Conservation (phyloP, 768 basidiomycete genomes). For the Tremella mesenterica region DNA sequence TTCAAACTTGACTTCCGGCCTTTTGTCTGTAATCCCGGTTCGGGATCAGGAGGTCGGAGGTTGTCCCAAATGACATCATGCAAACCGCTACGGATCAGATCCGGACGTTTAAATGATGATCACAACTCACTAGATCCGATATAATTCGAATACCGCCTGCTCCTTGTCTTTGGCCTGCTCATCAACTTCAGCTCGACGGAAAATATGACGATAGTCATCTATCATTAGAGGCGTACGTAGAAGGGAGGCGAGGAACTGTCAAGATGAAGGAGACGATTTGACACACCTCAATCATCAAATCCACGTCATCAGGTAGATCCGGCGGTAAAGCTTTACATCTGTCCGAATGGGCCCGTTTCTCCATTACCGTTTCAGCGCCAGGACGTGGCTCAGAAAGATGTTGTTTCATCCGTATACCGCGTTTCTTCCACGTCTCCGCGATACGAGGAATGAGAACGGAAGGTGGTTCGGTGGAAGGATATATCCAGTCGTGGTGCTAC, state of each 20-base stretch:
- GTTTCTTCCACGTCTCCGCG: constrained; percentile 61
- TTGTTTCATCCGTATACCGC: constrained; percentile 81
- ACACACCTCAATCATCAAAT: constrained; percentile 72
- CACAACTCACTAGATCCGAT: constrained; percentile 59
- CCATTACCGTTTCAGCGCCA: constrained; percentile 74
- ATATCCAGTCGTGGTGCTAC: constrained; percentile 68
- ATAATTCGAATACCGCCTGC: constrained; percentile 79
- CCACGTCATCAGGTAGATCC: constrained; percentile 49
- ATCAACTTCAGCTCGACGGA: constrained; percentile 9
- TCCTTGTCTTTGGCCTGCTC: constrained; percentile 50
- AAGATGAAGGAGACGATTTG: not conserved
- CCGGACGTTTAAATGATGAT: not conserved
- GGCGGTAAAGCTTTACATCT: constrained; percentile 62
- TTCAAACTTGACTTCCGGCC: constrained; percentile 48
- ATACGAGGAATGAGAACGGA: constrained; percentile 62
- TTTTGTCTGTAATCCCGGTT: constrained; percentile 48
- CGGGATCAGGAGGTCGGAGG: constrained; percentile 49
- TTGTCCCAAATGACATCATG: constrained; percentile 55
- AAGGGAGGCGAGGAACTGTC: not conserved
- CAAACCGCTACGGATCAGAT: constrained; percentile 45
- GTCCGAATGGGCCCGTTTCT: constrained; percentile 76
- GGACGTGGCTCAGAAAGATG: constrained; percentile 85
- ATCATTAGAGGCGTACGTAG: not conserved
- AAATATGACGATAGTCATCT: too few relatives aligned
- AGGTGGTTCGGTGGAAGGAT: constrained; percentile 50